Conservation (phyloP, 2,329 filamentous ascomycete species). For the Sporothrix brunneoviolacea region DNA sequence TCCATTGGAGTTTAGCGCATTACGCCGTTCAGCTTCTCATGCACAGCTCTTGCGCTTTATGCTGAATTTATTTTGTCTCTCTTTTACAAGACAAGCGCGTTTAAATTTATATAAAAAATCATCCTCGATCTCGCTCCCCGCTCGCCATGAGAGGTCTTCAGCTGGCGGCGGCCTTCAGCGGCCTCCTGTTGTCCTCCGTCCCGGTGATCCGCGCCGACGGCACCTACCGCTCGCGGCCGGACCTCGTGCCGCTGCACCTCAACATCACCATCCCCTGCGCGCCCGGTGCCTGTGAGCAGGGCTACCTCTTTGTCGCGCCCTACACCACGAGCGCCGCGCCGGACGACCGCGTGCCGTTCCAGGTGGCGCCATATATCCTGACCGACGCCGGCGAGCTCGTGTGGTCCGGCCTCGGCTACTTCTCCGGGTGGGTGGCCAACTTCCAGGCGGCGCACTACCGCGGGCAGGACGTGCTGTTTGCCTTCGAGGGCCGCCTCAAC, state of each 20-base stretch:
- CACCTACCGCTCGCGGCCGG: slow-evolving; percentile 19
- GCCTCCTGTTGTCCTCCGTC: too few species aligned
- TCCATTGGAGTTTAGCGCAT: too few species aligned
- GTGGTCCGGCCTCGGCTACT: slow-evolving; percentile 50
- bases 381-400: slow-evolving; percentile 47
- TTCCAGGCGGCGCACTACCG: slow-evolving; percentile 46
- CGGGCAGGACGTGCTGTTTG: slow-evolving; percentile 45
- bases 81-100: too few species aligned
- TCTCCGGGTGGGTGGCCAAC: slow-evolving; percentile 46
- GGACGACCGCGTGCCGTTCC: slow-evolving; percentile 28
- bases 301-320: slow-evolving; percentile 22
- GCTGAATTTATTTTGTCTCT: too few species aligned
- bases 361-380: slow-evolving; percentile 50
- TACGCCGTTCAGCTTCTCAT: too few species aligned
- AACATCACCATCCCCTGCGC: slow-evolving; percentile 30
- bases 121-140: too few species aligned
- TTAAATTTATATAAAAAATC: too few species aligned
- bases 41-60: too few species aligned
- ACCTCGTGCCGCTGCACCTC: slow-evolving; percentile 28
- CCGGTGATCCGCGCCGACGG: too few species aligned
- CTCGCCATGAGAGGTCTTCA: too few species aligned
- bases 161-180: too few species aligned
- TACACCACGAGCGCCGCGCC: slow-evolving; percentile 19
- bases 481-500: slow-evolving; percentile 48
- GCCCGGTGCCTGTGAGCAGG: slow-evolving; percentile 32